Percentiles rank a stretch among this genome's conserved stretches.
Evolutionary conservation across 116 monocot species (phyloP).

Genomic region (Zostera marina): DNA sequence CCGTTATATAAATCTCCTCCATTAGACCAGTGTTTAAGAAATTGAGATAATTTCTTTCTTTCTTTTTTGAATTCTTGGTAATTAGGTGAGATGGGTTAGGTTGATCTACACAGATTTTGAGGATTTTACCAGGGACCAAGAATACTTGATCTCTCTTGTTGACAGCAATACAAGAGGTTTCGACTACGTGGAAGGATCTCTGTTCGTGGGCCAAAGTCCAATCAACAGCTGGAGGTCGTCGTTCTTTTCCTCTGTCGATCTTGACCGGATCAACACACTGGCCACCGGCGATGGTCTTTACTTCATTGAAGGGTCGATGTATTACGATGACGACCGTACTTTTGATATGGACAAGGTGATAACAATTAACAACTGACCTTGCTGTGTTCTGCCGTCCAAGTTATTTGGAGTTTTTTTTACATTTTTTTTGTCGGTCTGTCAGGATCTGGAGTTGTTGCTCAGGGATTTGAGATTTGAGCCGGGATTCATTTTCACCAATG

Average conservation of each 20-base stretch:
- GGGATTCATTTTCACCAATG: constrained; percentile 41
- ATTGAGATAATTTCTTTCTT: too few relatives aligned
- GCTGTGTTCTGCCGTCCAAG: too few relatives aligned
- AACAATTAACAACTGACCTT: not conserved
- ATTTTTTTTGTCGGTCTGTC: not conserved
- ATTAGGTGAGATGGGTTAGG: constrained; percentile 48
- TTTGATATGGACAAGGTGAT: constrained; percentile 21
- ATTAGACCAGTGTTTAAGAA: too few relatives aligned
- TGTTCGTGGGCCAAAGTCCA: constrained; percentile 23
- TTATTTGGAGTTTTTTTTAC: not conserved
- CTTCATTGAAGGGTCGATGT: constrained; percentile 40
- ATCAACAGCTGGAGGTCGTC: constrained; percentile 48
- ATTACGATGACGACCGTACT: constrained; percentile 19
- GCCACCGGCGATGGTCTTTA: constrained; percentile 17
- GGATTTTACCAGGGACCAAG: constrained; percentile 48
- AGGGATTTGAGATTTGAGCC: constrained; percentile 25
- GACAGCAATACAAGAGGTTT: constrained; percentile 5
- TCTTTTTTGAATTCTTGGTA: too few relatives aligned
- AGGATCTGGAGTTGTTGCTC: constrained; percentile 24
- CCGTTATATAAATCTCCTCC: not conserved
- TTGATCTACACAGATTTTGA: constrained; percentile 47
- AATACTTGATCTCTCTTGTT: constrained; percentile 27
- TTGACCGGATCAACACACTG: constrained; percentile 17
- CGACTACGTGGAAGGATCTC: constrained; percentile 50
- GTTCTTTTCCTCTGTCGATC: constrained; percentile 30